A percentile compares a stretch with the other conserved stretches of the same genome.
phyloP scores from a whole-genome alignment of 208 protist species.

The Strigomonas galati region DNA sequence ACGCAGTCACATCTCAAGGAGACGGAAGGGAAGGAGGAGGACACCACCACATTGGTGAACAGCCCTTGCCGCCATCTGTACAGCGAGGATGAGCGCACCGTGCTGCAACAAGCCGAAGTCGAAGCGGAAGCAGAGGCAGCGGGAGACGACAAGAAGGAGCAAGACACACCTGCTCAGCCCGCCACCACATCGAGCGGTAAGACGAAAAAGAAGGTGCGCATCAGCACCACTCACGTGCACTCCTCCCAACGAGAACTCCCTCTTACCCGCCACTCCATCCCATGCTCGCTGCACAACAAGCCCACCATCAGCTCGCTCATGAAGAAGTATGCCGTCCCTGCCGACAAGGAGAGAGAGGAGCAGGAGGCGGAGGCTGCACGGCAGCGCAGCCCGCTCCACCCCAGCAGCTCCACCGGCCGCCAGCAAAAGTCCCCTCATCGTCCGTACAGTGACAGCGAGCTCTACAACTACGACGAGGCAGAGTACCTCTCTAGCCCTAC shows the following conservation, averaged over 20 bases:
- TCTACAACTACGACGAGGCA: conserved; percentile 2
- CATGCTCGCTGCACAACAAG: conserved; percentile 12
- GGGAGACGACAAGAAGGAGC: neutral
- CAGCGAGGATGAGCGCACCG: neutral
- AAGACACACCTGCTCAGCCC: neutral
- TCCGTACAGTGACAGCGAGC: conserved; percentile 2
- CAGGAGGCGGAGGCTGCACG: neutral
- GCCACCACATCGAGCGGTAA: neutral
- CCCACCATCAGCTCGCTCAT: neutral
- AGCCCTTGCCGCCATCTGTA: neutral
- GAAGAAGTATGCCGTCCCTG: neutral
- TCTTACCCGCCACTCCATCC: conserved; percentile 14
- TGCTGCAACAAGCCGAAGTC: neutral
- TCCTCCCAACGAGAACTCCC: neutral
- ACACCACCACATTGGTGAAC: neutral
- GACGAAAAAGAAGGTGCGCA: neutral
- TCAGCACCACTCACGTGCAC: neutral
- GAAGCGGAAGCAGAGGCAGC: neutral
- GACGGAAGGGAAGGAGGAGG: neutral
- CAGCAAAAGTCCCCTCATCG: conserved; percentile 4
- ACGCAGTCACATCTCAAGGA: neutral
- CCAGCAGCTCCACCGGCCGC: neutral
- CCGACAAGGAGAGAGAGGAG: neutral
- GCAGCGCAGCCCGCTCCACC: neutral
- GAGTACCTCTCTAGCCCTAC: neutral